These are phyloP conservation scores for Thermoascus crustaceus DNA, from an alignment of 2,329 filamentous ascomycete genomes.

Conservation along the genomic window DNA sequence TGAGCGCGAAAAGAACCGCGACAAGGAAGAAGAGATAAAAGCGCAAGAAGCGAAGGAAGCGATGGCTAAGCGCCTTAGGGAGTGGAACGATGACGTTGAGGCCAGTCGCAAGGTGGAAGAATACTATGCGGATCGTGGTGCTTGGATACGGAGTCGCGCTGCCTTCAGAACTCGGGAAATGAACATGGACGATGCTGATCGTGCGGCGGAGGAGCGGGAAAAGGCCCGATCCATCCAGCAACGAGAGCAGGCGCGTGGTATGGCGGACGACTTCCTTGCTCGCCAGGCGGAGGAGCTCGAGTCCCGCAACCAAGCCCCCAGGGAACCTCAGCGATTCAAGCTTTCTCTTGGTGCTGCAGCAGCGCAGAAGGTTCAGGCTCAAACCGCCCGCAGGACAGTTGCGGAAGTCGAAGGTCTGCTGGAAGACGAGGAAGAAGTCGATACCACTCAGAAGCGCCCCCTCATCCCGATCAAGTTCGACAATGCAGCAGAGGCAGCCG, in stretches of 20 bases:
- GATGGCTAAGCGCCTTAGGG: slow-evolving; percentile 61
- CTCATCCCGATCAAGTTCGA: slow-evolving; percentile 80
- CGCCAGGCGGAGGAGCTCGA: slow-evolving; percentile 71
- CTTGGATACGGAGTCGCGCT: slow-evolving; percentile 76
- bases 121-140: slow-evolving; percentile 80
- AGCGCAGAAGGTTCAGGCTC: slow-evolving; percentile 55
- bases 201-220: slow-evolving; percentile 69
- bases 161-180: slow-evolving; percentile 66
- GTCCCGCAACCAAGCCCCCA: slow-evolving; percentile 33
- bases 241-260: slow-evolving; percentile 68
- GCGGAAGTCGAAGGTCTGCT: slow-evolving; percentile 90
- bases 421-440: slow-evolving; percentile 86
- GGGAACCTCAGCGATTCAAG: slow-evolving; percentile 71
- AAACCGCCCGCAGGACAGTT: slow-evolving; percentile 63
- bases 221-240: slow-evolving; percentile 60
- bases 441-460: slow-evolving; percentile 60
- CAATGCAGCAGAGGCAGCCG: slow-evolving; percentile 54
- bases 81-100: slow-evolving; percentile 91
- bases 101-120: slow-evolving; percentile 60
- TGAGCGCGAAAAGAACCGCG: slow-evolving; percentile 73
- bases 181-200: slow-evolving; percentile 72
- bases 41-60: slow-evolving; percentile 56
- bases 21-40: slow-evolving; percentile 64
- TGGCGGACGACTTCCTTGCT: slow-evolving; percentile 87
- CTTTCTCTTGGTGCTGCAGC: slow-evolving; percentile 84